Base-by-base conservation (phyloP, 805 yeast genomes). In the Starmerella lactis-condensi region DNA sequence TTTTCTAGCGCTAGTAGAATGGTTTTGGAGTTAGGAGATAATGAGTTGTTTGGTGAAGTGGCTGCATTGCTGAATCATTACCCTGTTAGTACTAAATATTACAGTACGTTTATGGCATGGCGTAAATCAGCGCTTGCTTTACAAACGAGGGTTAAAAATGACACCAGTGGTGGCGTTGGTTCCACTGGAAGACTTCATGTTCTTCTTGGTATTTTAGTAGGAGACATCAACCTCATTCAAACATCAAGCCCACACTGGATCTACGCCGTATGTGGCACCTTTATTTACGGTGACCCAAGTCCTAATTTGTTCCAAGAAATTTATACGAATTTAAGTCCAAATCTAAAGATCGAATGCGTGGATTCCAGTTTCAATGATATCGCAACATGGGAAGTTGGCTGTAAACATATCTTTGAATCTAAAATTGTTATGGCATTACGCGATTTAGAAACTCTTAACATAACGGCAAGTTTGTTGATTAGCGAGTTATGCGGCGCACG, bases 361-460 rank as follows among this genome's bases (percentile, higher is more conserved):
- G 26, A 7, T 16, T 27, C 6, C 22, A 11, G 9, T 7, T 22
- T 6, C 11, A 16, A 10, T 4, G 17, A 16, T 5, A 6, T 11
- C 6, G 15, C 12, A 19, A 39, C 42, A 19, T 44, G 46, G 46
- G 47, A 44, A 12, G 36, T 34, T 13, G 44, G 43, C 12, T 34
- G 40, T 30, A 33, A 36, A 17, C 32, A 36, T 3, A 30, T 39
- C 18, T 36, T 44, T 28, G 39, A 39, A 30, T 34, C 33, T 18
- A 17, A 32, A 10, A 27, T 33, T 1, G 30, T 41, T 4, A 25
- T 31, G 3, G 48, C 46, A 4, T 29, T 44, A 2, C 28, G 29
- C 18, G n/a, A 25, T 17, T 24, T 43, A 21, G 31, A 36, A 24
- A 21, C 22, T 9, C 34, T 44, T 9, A 40, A 42, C 26, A 10